Conservation (phyloP, 176 grass and related monocot genomes). For the Saccharum spontaneum region DNA sequence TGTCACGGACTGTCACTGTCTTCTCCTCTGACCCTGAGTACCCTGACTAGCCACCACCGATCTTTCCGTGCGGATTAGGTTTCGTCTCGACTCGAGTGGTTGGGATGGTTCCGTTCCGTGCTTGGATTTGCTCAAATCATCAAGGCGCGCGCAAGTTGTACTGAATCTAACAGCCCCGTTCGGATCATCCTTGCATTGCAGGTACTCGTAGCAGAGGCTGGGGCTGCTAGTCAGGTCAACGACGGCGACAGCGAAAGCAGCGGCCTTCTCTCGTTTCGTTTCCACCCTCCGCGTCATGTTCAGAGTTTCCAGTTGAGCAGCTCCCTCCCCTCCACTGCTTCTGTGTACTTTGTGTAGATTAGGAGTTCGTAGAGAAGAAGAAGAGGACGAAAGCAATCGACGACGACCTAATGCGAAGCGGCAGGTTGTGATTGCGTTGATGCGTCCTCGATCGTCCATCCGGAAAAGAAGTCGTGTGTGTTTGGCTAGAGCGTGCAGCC, state of each 20-base stretch:
- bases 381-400: background rate
- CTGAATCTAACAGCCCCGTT: constrained; percentile 1
- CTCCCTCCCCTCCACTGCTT: no score
- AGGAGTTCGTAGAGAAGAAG: background rate
- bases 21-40: no score
- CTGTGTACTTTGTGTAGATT: constrained; percentile 30
- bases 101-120: background rate
- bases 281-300: background rate
- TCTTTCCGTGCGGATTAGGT: no score
- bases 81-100: background rate
- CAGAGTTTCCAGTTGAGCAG: background rate
- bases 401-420: constrained; percentile 60
- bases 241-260: background rate
- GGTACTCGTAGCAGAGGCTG: background rate
- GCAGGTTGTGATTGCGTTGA: constrained; percentile 34
- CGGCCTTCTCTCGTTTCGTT: no score
- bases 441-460: background rate
- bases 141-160: background rate
- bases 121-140: background rate
- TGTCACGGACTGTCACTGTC: background rate
- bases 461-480: background rate
- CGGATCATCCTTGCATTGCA: constrained; percentile 41
- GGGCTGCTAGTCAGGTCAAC: background rate
- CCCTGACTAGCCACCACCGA: no score
- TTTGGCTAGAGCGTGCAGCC: background rate